Evolutionary conservation across 140 eudicot species (phyloP), one percentile per base, ranked within the genome.

Genomic region (Stevia rebaudiana): DNA sequence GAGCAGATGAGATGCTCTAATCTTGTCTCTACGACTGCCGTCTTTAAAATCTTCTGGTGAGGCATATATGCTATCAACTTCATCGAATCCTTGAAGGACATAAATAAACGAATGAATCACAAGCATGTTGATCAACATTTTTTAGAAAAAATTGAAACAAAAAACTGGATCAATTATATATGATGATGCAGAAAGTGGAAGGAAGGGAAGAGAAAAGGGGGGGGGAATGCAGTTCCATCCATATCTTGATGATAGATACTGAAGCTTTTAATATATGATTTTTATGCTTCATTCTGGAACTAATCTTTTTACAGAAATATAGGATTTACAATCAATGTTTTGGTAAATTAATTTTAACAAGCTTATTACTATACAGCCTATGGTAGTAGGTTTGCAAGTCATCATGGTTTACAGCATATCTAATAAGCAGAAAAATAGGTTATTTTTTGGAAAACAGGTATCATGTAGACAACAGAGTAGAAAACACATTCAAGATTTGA

Each of bases 21-120:
- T 74, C 81, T 78, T 83, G 78, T 88, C 90, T 73, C 67, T 78
- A 58, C 66, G 81, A 44, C 74, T 77, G 71, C 82, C 50, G 4
- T 50, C 76, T 79, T 46, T 79, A 65, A 92, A 92, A 78, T 92
- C 98, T n/a, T 92, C 90, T 30, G 95, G 98, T 25, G 98, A 91
- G 62, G 98, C 95, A 67, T 76, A 91, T 36, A 87, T 79, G 30
- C 98, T 88, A 78, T 88, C 96, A 75, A 81, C 74, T 22, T 88
- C 98, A 76, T 85, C 95, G 65, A 92, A 92, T 55, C 83, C 98
- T 92, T 65, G 61, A 65, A 72, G 8, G 61, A 70, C 41, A 76
- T 13, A 30, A 10, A 63, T 17, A 48, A 52, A 13, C 3, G 8
- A 64, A 39, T 9, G 24, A 41, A 51, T 37, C 17, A 50, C 44